Conservation (phyloP, 2,329 filamentous ascomycete species). For the Xylariaceae sp. region DNA sequence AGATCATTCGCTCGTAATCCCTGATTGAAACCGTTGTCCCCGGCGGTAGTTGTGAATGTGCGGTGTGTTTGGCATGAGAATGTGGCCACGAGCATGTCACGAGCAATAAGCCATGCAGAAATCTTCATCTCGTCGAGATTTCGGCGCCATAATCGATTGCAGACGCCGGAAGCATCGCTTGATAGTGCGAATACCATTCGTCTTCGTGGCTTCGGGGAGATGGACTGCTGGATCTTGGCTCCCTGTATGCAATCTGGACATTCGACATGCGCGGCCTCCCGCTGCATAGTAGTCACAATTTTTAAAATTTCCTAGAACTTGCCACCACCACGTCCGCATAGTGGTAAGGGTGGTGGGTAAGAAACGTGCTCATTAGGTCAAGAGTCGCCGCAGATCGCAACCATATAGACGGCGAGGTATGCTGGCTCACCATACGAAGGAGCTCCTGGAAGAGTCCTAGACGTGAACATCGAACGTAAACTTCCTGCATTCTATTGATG, state of each 20-base stretch:
- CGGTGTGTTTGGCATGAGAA: background rate
- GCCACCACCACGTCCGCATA: conserved; percentile 1
- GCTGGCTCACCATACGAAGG: background rate
- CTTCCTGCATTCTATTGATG: background rate
- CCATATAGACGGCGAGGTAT: background rate
- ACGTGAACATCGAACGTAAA: background rate
- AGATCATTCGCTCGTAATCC: background rate
- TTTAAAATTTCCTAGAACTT: background rate
- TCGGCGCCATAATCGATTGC: background rate
- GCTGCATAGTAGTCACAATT: background rate
- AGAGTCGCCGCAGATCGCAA: background rate
- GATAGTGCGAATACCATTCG: background rate
- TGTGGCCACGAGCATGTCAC: background rate
- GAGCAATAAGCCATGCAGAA: background rate
- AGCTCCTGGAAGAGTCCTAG: background rate
- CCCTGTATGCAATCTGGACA: background rate
- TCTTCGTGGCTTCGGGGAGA: background rate
- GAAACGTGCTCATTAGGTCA: background rate
- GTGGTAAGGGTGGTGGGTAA: background rate
- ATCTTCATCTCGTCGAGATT: background rate
- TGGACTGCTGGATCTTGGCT: background rate
- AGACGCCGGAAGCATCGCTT: background rate
- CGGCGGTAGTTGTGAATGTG: background rate
- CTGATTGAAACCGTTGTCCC: background rate
- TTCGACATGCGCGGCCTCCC: background rate